Conservation (phyloP, 306 rosid genomes). For the Alnus rubra region DNA sequence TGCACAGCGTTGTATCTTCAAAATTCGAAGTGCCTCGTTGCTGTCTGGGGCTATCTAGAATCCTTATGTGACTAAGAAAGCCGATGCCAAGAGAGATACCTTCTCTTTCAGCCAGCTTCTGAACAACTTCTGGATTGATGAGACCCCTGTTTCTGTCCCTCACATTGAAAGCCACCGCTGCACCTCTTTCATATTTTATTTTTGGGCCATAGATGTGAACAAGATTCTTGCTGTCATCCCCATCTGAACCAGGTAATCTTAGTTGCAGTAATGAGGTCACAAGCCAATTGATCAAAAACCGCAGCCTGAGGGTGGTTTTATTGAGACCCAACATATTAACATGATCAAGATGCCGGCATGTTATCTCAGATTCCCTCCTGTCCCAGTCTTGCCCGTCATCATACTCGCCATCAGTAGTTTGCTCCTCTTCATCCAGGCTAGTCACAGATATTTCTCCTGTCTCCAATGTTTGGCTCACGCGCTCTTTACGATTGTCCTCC, state of each 20-base stretch:
- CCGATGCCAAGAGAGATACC: conserved; percentile 89
- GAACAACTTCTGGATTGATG: conserved; percentile 84
- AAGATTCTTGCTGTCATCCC: conserved; percentile 48
- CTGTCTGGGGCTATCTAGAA: conserved; percentile 61
- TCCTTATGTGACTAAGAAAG: conserved; percentile 76
- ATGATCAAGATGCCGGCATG: conserved; percentile 76
- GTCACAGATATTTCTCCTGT: conserved; percentile 64
- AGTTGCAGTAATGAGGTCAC: conserved; percentile 87
- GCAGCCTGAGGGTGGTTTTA: conserved; percentile 78
- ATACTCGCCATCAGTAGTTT: conserved; percentile 70
- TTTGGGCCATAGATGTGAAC: conserved; percentile 92
- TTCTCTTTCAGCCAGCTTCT: conserved; percentile 89
- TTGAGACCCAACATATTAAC: conserved; percentile 83
- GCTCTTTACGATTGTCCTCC: conserved; percentile 70
- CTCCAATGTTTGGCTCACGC: conserved; percentile 42
- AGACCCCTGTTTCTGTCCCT: conserved; percentile 66
- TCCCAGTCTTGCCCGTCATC: conserved; percentile 65
- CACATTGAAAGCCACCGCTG: conserved; percentile 90
- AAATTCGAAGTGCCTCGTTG: conserved; percentile 45
- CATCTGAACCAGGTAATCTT: conserved; percentile 55
- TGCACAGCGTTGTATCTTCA: conserved; percentile 69
- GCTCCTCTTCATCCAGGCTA: conserved; percentile 79
- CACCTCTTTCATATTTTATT: conserved; percentile 93
- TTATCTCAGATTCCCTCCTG: conserved; percentile 74
- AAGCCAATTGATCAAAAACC: conserved; percentile 93